Evolutionary conservation across 306 rosid genomes (phyloP), one percentile per base, ranked within the genome.

Genomic region (peach (Prunus persica)): DNA sequence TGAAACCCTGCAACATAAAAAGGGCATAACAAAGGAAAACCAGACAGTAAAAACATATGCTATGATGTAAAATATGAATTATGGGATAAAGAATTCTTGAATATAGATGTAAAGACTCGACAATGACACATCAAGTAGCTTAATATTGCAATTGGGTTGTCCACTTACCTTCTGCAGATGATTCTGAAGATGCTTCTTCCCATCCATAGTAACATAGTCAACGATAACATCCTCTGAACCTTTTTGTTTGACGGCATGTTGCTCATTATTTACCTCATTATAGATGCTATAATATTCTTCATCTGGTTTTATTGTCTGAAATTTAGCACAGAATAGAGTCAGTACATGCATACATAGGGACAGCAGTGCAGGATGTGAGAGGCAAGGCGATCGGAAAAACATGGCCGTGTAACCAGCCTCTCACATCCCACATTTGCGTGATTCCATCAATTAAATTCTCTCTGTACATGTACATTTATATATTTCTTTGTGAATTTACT

Each of bases 211-310:
- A 76, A 92, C 97, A 79, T 89, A 92, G 76, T 95, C 98, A 70
- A 95, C 91, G 75, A 86, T 77, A 80, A 82, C 96, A 83, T 96
- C 87, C 75, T 92, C 98, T 24, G 97, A 81, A 76, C 96, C 97
- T 78, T 90, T 92, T 61, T 66, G 88, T 73, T 74, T 89, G 22
- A 8, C 22, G 72, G 73, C 57, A 63, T 51, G 72, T 5, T 52
- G 72, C 12, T 72, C 62, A 81, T 22, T 22, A 22, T 22, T 22
- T 22, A 22, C 24, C 24, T 22, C 24, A 22, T 95, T 77, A 77
- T 85, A 89, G 74, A 79, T 83, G 80, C 93, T 86, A 80, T 86
- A 90, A 78, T 86, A 92, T 65, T 95, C 92, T 73, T 95, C 97
- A 78, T 89, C 83, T 71, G 96, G 27, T 3, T 68, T 73, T 76